phyloP scores from a whole-genome alignment of 2,329 filamentous ascomycete genomes.

The Aspergillus pseudoglaucus region DNA sequence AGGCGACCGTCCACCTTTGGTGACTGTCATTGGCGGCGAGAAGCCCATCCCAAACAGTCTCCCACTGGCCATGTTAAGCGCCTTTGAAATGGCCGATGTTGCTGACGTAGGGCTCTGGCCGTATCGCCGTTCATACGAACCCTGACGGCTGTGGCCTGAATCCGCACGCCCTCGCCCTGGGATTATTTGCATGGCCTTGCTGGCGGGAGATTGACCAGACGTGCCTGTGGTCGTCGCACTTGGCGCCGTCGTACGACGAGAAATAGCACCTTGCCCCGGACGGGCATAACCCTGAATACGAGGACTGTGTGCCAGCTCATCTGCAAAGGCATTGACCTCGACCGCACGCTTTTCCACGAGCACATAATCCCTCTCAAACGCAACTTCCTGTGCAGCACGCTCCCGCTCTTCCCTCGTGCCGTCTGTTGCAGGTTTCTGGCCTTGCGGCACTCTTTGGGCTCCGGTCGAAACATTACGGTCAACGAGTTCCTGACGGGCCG shows the following conservation, averaged over 20 bases:
- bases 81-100: conserved; percentile 88
- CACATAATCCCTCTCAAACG: conserved; percentile 90
- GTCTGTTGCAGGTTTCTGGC: conserved; percentile 28
- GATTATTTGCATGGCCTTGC: conserved; percentile 68
- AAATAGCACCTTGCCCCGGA: conserved; percentile 56
- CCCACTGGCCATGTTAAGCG: conserved; percentile 84
- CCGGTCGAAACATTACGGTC: conserved; percentile 30
- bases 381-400: conserved; percentile 74
- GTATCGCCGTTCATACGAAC: conserved; percentile 76
- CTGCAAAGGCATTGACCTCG: conserved; percentile 93
- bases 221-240: conserved; percentile 62
- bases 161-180: conserved; percentile 59
- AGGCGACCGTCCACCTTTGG: conserved; percentile 41
- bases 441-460: conserved; percentile 50
- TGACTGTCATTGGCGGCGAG: conserved; percentile 42
- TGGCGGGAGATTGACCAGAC: conserved; percentile 59
- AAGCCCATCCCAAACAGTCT: conserved; percentile 46
- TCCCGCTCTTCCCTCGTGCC: conserved; percentile 44
- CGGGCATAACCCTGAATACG: conserved; percentile 49
- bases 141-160: conserved; percentile 60
- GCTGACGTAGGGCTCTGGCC: conserved; percentile 67
- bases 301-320: conserved; percentile 83
- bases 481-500: conserved; percentile 33
- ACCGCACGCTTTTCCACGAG: conserved; percentile 91
- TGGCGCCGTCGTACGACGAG: conserved; percentile 72